phyloP scores from a whole-genome alignment of 2,329 filamentous ascomycete species.

The Penicillium capsulatum region DNA sequence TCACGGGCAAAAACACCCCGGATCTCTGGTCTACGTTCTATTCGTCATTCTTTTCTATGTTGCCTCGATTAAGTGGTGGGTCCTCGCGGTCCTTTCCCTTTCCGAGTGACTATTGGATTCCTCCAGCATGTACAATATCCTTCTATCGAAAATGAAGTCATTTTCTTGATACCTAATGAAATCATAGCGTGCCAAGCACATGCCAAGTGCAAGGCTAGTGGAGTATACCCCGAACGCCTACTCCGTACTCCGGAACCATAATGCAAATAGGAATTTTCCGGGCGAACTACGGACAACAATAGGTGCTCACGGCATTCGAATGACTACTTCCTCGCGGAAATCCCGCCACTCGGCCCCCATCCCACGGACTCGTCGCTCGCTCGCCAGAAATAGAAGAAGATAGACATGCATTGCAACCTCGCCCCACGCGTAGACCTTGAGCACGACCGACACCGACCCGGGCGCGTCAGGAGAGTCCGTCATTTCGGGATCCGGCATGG shows the following conservation, averaged over 20 bases:
- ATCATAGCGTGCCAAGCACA: no score
- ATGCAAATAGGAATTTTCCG: no score
- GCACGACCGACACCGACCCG: conserved; percentile 27
- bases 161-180: no score
- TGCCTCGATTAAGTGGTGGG: background rate
- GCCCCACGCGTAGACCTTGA: conserved; percentile 76
- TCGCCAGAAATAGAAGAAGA: conserved; percentile 69
- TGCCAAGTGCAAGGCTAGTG: no score
- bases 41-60: conserved; percentile 1
- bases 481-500: background rate
- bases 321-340: conserved; percentile 53
- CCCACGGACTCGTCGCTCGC: conserved; percentile 56
- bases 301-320: conserved; percentile 44
- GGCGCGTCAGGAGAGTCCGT: background rate
- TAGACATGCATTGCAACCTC: conserved; percentile 68
- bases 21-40: background rate
- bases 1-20: background rate
- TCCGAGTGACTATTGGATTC: background rate
- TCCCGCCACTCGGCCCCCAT: conserved; percentile 64
- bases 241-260: no score
- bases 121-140: conserved; percentile 20
- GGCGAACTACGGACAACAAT: no score
- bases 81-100: background rate
- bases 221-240: no score
- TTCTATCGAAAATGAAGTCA: conserved; percentile 7